These are phyloP conservation scores for Alloascoidea hylecoeti DNA, from an alignment of 805 yeast genomes.

Conservation along the genomic window DNA sequence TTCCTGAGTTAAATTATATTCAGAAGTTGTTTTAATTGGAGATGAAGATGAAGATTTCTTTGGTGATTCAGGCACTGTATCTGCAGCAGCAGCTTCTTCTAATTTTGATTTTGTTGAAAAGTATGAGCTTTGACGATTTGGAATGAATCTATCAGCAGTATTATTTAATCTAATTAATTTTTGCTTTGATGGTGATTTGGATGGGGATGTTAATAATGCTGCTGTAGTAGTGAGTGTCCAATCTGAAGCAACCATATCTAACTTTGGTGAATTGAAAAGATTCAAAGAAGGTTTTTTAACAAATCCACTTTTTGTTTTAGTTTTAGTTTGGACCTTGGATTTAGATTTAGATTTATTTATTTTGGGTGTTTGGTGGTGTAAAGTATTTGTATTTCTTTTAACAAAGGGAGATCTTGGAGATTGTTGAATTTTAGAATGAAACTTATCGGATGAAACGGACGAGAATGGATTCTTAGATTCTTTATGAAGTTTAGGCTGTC, in stretches of 20 bases:
- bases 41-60: constrained; percentile 22
- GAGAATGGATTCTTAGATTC: background rate
- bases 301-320: constrained; percentile 5
- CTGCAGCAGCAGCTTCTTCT: constrained; percentile 23
- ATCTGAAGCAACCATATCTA: constrained; percentile 27
- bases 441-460: no score
- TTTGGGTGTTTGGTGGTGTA: no score
- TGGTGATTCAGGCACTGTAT: constrained; percentile 27
- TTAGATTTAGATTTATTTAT: no score
- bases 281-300: constrained; percentile 20
- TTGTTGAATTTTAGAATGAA: background rate
- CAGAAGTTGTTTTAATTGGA: constrained; percentile 23
- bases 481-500: background rate
- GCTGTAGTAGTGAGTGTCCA: constrained; percentile 19
- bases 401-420: constrained; percentile 1
- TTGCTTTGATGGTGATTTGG: constrained; percentile 11
- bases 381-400: no score
- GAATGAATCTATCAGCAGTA: constrained; percentile 44
- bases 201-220: constrained; percentile 17
- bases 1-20: constrained; percentile 2
- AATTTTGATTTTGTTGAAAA: constrained; percentile 25
- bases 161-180: constrained; percentile 10
- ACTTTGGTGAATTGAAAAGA: constrained; percentile 12
- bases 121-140: constrained; percentile 35
- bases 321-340: background rate